Evolutionary conservation across 2,329 filamentous ascomycete species (phyloP).

Genomic region (Colletotrichum sp.): DNA sequence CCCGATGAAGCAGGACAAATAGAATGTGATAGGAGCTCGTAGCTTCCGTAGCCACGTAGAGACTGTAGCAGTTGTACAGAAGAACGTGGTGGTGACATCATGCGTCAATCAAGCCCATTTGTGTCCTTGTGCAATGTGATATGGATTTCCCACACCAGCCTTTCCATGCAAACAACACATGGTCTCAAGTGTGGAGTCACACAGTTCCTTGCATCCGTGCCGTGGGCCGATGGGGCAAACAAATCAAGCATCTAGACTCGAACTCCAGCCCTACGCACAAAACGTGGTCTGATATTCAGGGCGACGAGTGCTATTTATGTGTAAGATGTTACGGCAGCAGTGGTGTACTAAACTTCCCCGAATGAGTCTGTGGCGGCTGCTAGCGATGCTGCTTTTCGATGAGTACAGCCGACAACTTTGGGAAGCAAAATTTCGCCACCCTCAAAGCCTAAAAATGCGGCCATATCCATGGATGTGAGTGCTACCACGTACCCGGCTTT

Average conservation of each 20-base stretch:
- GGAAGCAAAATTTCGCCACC: not conserved
- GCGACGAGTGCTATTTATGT: no score
- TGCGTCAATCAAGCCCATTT: not conserved
- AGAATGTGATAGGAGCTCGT: not conserved
- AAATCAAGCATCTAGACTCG: not conserved
- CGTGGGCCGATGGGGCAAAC: not conserved
- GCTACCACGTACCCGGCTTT: not conserved
- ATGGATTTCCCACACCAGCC: not conserved
- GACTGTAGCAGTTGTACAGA: not conserved
- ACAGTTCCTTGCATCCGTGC: not conserved
- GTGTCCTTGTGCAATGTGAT: not conserved
- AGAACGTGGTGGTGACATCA: not conserved
- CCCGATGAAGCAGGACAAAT: not conserved
- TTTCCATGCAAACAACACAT: not conserved
- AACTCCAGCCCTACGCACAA: not conserved
- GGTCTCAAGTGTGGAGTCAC: not conserved
- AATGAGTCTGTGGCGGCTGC: not conserved
- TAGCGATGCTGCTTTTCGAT: not conserved
- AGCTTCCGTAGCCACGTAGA: not conserved
- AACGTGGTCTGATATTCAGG: not conserved
- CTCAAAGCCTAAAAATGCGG: accelerated
- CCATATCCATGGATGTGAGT: not conserved
- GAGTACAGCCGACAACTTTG: not conserved
- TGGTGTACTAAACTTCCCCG: accelerated
- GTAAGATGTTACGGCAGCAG: not conserved